These are phyloP conservation scores for Suillus hirtellus DNA, from an alignment of 768 basidiomycete species.

Conservation along the genomic window DNA sequence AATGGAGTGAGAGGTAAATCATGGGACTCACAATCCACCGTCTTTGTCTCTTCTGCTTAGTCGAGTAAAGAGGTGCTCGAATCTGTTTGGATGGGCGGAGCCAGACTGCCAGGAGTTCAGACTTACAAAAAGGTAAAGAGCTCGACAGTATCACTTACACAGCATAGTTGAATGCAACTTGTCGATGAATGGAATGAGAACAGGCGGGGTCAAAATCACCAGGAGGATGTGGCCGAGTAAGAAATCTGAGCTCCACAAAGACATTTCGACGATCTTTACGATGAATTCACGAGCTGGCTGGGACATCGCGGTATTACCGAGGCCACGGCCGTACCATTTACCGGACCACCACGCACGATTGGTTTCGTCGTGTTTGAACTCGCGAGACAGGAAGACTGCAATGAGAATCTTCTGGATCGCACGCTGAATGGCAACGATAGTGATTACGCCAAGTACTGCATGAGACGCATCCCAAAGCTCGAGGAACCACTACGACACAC, in stretches of 20 bases:
- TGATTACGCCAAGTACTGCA: slow-evolving; percentile 89
- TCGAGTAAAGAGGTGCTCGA: slow-evolving; percentile 88
- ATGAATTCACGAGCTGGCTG: slow-evolving; percentile 97
- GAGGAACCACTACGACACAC: slow-evolving; percentile 76
- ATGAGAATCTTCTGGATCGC: slow-evolving; percentile 94
- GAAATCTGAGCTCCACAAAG: slow-evolving; percentile 95
- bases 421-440: slow-evolving; percentile 87
- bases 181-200: slow-evolving; percentile 86
- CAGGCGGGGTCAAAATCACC: slow-evolving; percentile 82
- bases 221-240: slow-evolving; percentile 81
- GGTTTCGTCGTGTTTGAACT: slow-evolving; percentile 98
- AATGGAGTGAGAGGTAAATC: slow-evolving; percentile 5
- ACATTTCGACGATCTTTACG: slow-evolving; percentile 98
- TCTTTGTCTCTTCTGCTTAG: slow-evolving; percentile 89
- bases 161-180: slow-evolving; percentile 91
- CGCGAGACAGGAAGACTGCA: slow-evolving; percentile 90
- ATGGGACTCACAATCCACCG: slow-evolving; percentile 74
- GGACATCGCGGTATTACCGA: slow-evolving; percentile 89
- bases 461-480: slow-evolving; percentile 97
- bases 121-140: slow-evolving; percentile 13
- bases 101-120: slow-evolving; percentile 65
- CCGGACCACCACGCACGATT: slow-evolving; percentile 99
- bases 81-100: slow-evolving; percentile 93
- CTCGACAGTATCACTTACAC: slow-evolving; percentile 51
- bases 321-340: slow-evolving; percentile 93